Evolutionary conservation across 164 flowering plant species (phyloP), one percentile per base, ranked within the genome.

Genomic region (Protea cynaroides): DNA sequence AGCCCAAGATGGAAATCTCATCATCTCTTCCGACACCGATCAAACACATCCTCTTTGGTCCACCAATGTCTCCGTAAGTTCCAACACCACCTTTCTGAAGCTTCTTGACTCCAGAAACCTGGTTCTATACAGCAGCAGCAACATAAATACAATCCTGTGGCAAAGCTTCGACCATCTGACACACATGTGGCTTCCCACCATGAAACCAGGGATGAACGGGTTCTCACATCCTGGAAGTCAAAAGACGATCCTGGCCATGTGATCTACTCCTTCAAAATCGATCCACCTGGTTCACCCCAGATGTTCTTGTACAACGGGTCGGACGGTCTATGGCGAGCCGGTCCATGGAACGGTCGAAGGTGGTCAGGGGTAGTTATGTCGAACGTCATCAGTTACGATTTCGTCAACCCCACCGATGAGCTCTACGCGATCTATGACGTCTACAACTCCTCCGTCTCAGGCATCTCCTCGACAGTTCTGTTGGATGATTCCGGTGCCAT

Each of bases 131-230:
- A 40, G 14, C 67, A 2, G 65, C 23, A 29, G 60, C 25, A 21
- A 56, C 19, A 52, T 18, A 34, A 29, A 29, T 29, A 40, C 1
- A 0, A 44, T 69, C 1, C 0, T 71, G 11, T 83, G 87, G 86
- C 79, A 83, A 40, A 78, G 90, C 70, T 83, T 81, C 64, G 84
- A 85, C 67, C 19, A 74, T 68, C 83, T 81, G 0, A 69, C 83
- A 0, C 60, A 85, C 51, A 69, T 79, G 0, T 0, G 60, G 11
- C 69, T 85, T 22, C 78, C 83, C 0, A 46, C 5, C 15, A 76
- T 79, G 84, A 79, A 70, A 36, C 56, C 80, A 1, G 83, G 84
- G 7, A 0, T 66, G 61, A 36, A 79, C 63, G 79, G 65, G 57
- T 43, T 51, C 18, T 84, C 6, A 78, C 80, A 0, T 80, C 86